A percentile compares a stretch with the other conserved stretches of the same genome.
These are phyloP conservation scores for Straminergon stramineum DNA, from an alignment of 225 moss, liverwort and hornwort species.

Conservation along the genomic window DNA sequence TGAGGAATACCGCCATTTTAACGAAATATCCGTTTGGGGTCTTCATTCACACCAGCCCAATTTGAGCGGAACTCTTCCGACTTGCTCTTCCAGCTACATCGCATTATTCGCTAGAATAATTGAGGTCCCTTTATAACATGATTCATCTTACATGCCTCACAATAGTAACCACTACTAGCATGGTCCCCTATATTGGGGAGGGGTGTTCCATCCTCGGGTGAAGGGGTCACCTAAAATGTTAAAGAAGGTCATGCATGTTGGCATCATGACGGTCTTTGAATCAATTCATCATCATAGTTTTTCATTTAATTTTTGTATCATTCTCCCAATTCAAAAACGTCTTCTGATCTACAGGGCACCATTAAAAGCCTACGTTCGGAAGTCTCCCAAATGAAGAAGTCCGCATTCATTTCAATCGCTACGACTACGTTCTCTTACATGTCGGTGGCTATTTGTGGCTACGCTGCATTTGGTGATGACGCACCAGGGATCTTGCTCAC, in stretches of 20 bases:
- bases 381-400: slow-evolving; percentile 61
- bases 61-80: background rate
- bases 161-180: background rate
- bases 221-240: background rate
- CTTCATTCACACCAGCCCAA: background rate
- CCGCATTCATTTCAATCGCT: slow-evolving; percentile 28
- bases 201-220: background rate
- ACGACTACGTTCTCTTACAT: slow-evolving; percentile 65
- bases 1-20: too few relatives aligned
- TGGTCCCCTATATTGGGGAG: background rate
- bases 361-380: slow-evolving; percentile 50
- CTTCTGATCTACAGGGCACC: slow-evolving; percentile 43
- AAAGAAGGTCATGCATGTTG: background rate
- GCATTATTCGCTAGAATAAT: background rate
- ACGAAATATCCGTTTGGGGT: too few relatives aligned
- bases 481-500: slow-evolving; percentile 60
- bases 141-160: background rate
- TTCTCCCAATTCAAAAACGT: background rate
- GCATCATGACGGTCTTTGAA: background rate
- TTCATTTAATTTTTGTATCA: background rate
- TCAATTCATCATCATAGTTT: background rate
- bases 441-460: slow-evolving; percentile 56
- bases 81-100: background rate
- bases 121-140: background rate
- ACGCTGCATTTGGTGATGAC: slow-evolving; percentile 46